These are phyloP conservation scores for Mortierella sp. DNA, from an alignment of 371 early-diverging fungal species.

Conservation along the genomic window DNA sequence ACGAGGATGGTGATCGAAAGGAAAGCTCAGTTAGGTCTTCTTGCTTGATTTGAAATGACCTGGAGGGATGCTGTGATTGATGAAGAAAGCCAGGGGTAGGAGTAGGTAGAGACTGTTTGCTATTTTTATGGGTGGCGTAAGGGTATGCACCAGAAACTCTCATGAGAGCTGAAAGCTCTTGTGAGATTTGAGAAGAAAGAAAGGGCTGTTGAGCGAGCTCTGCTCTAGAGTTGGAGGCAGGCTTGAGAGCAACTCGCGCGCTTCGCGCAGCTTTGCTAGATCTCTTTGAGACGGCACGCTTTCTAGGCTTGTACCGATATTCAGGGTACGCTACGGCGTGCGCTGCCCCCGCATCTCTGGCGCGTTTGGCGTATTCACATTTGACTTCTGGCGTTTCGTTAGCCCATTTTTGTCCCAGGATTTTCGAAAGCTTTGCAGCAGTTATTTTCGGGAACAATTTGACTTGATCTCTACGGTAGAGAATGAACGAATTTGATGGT, in stretches of 20 bases:
- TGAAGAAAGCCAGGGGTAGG: background rate
- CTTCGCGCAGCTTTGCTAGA: slow-evolving; percentile 20
- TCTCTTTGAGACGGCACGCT: slow-evolving; percentile 6
- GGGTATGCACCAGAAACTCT: background rate
- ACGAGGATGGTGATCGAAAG: background rate
- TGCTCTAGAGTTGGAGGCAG: background rate
- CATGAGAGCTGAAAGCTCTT: background rate
- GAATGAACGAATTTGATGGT: slow-evolving; percentile 53
- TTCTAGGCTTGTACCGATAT: slow-evolving; percentile 40
- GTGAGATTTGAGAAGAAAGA: background rate
- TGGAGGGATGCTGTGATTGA: background rate
- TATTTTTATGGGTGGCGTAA: background rate
- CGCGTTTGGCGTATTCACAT: slow-evolving; percentile 33
- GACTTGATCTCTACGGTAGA: slow-evolving; percentile 47
- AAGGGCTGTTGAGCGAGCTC: background rate
- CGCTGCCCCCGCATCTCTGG: slow-evolving; percentile 35
- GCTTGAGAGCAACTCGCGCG: background rate
- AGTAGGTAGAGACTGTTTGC: background rate
- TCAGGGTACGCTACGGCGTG: slow-evolving; percentile 47
- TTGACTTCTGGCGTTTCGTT: slow-evolving; percentile 31
- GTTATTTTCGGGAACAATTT: slow-evolving; percentile 27
- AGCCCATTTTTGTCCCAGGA: slow-evolving; percentile 46
- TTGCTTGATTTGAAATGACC: background rate
- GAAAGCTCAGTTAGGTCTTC: background rate
- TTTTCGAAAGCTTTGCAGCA: slow-evolving; percentile 48